Evolutionary conservation across 805 yeast genomes (phyloP), one percentile per base, ranked within the genome.

Genomic region (Starmerella kuoi): DNA sequence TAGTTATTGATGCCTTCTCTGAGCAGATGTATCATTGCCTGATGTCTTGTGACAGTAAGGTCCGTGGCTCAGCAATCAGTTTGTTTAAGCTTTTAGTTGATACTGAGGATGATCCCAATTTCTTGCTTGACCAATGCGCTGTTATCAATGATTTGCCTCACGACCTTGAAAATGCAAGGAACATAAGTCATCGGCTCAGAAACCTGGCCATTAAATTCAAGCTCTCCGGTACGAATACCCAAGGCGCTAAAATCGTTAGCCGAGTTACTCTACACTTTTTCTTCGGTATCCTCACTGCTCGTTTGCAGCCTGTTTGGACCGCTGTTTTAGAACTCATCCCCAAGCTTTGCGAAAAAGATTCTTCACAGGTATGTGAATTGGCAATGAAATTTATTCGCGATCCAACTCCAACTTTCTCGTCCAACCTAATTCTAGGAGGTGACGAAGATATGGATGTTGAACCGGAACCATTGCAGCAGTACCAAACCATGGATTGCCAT

Each of bases 261-360:
- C 31, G 45, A n/a, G 53, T 69, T 14, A 66, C 73, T 25, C 64
- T 72, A 30, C 67, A 65, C 19, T 75, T 69, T 52, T 41, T 76
- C 30, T 70, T 80, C 50, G 97, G 97, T 26, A 68, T 81, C 46
- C 61, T 87, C 33, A 67, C 84, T 3, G 76, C 77, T 26, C 72
- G 74, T 44, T 85, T 88, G 52, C 80, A 84, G 42, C 97, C 97
- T 1, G 69, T 80, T 12, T 86, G 95, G 94, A 70, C 73, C 17
- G 85, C 80, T 4, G 80, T 81, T 2, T 62, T 68, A 41, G 88
- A 79, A 46, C 69, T 72, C 3, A 55, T 83, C 4, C 73, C 77
- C 1, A 54, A 59, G 3, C 59, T 79, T 8, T 60, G 66, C 12
- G 62, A 57, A 15, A 67, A 66, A 48, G 33, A 35, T 21, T 36